A percentile compares a stretch with the other conserved stretches of the same genome.
phyloP scores from a whole-genome alignment of 176 grass and related monocot genomes.

The Neostapfia colusana region DNA sequence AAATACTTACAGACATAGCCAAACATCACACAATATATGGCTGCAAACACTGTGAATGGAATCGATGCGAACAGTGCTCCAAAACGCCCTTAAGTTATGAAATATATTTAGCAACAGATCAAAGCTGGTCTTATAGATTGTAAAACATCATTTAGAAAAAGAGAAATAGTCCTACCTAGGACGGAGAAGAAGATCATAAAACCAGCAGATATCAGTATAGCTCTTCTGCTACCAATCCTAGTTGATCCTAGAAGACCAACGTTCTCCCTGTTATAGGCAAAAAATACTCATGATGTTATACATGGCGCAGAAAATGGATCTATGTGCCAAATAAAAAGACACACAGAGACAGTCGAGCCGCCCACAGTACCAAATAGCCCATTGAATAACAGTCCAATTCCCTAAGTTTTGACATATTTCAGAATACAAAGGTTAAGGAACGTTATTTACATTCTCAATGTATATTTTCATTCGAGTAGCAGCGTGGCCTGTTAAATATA shows the following conservation, averaged over 20 bases:
- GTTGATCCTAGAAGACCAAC: constrained; percentile 87
- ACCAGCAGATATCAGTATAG: constrained; percentile 78
- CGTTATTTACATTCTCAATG: background rate
- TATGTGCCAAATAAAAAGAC: background rate
- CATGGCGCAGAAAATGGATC: background rate
- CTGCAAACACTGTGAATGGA: constrained; percentile 77
- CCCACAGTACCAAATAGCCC: constrained; percentile 70
- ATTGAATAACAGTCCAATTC: constrained; percentile 65
- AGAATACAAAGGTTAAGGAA: background rate
- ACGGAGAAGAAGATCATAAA: constrained; percentile 94
- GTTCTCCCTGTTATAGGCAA: constrained; percentile 56
- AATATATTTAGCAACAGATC: background rate
- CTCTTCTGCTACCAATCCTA: constrained; percentile 80
- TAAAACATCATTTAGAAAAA: background rate
- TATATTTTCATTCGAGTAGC: background rate
- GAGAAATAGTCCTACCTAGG: constrained; percentile 45
- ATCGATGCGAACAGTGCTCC: constrained; percentile 82
- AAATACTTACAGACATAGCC: constrained; percentile 65
- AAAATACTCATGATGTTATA: background rate
- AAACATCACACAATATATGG: constrained; percentile 71
- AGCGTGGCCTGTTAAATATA: background rate
- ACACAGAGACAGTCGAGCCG: constrained; percentile 83
- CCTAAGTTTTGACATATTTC: constrained; percentile 43
- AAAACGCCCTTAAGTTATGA: constrained; percentile 48
- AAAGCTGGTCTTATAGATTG: background rate